Conservation (phyloP, 495 filamentous ascomycete species). For the Letharia columbiana region DNA sequence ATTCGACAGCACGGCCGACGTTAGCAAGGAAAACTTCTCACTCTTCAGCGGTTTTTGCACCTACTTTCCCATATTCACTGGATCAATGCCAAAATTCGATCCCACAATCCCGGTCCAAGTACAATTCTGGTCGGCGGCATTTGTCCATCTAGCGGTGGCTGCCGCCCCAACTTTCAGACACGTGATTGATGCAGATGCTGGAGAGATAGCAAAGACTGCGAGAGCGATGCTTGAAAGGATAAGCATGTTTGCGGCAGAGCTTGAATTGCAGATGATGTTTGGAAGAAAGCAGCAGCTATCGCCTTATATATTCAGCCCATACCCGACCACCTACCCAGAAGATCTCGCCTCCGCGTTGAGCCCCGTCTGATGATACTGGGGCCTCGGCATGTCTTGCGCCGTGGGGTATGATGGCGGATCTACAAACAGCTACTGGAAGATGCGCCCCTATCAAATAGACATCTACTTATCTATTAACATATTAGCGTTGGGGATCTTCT, state of each 20-base stretch:
- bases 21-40: background rate
- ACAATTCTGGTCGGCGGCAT: constrained; percentile 10
- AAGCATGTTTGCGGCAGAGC: background rate
- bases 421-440: background rate
- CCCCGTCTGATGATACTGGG: background rate
- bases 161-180: constrained; percentile 16
- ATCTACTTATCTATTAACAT: background rate
- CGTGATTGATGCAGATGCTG: constrained; percentile 11
- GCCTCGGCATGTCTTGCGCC: background rate
- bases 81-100: constrained; percentile 20
- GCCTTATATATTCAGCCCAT: background rate
- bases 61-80: constrained; percentile 18
- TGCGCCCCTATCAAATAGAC: constrained; percentile 2
- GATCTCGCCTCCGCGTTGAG: background rate
- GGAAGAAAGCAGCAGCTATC: background rate
- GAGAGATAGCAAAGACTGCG: background rate
- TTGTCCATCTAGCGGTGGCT: constrained; percentile 20
- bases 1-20: too few species aligned
- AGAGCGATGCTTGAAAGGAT: background rate
- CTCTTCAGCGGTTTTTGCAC: background rate
- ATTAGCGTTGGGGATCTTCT: background rate
- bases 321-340: background rate
- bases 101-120: constrained; percentile 21
- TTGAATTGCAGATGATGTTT: background rate
- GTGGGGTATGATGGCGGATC: background rate